A percentile compares a stretch with the other conserved stretches of the same genome.
Conservation (phyloP, 164 flowering plant species). For the Litsea cubeba region DNA sequence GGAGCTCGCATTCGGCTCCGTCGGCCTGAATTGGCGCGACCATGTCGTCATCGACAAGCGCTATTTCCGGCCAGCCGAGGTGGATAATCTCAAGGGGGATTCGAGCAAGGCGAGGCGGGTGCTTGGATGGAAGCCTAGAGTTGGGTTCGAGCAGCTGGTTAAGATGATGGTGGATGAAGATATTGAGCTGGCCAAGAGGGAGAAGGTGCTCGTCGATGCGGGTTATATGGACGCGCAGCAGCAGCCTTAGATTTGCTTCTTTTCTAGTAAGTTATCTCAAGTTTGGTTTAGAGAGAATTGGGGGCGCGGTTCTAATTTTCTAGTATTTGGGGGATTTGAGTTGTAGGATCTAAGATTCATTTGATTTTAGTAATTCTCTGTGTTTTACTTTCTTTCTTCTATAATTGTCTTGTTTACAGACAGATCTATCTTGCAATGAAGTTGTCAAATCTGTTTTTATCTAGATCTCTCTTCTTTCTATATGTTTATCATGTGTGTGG, state of each 20-base stretch:
- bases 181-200: conserved; percentile 82
- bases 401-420: background rate
- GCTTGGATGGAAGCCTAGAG: conserved; percentile 87
- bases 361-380: background rate
- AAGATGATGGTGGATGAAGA: conserved; percentile 99
- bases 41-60: conserved; percentile 91
- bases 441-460: background rate
- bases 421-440: conserved; percentile 1
- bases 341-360: conserved; percentile 2
- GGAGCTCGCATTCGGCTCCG: conserved; percentile 83
- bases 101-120: conserved; percentile 73
- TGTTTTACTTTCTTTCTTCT: too few species aligned
- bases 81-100: conserved; percentile 89
- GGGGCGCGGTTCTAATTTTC: background rate
- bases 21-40: conserved; percentile 87
- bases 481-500: too few species aligned
- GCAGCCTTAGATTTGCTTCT: conserved; percentile 51
- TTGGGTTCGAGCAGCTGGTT: conserved; percentile 87
- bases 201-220: conserved; percentile 97
- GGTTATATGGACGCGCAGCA: conserved; percentile 95
- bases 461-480: background rate
- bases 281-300: too few species aligned
- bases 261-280: background rate
- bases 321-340: background rate
- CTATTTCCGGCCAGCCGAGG: conserved; percentile 92